Evolutionary conservation across 2,329 filamentous ascomycete genomes (phyloP).

Genomic region (Sclerotinia trifoliorum): DNA sequence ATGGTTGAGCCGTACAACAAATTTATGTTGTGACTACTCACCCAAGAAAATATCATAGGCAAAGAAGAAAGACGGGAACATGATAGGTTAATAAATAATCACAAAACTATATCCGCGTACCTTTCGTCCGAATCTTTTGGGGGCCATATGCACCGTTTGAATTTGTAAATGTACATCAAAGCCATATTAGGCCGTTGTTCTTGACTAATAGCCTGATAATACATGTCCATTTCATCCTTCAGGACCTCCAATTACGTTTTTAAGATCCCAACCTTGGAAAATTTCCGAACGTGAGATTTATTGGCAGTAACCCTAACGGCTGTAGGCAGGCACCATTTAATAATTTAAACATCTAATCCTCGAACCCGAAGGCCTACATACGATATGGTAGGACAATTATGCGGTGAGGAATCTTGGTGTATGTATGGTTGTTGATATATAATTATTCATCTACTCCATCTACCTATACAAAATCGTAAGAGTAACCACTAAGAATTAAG

Average conservation of each 20-base stretch:
- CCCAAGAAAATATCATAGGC: not conserved
- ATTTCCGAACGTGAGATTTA: too few relatives aligned
- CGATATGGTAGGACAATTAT: not conserved
- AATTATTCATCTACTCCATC: not conserved
- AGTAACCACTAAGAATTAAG: not conserved
- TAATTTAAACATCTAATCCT: not conserved
- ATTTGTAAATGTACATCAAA: not conserved
- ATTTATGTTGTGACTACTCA: not conserved
- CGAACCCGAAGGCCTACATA: not conserved
- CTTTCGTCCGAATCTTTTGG: not conserved
- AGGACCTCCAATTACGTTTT: too few relatives aligned
- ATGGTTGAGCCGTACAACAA: slow-evolving; percentile 3
- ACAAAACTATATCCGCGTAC: not conserved
- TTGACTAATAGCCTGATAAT: too few relatives aligned
- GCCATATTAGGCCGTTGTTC: too few relatives aligned
- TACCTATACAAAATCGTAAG: not conserved
- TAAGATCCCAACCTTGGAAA: too few relatives aligned
- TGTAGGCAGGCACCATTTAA: not conserved
- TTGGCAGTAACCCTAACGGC: too few relatives aligned
- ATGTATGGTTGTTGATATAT: not conserved
- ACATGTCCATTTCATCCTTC: too few relatives aligned
- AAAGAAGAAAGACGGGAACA: not conserved
- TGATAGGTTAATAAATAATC: not conserved
- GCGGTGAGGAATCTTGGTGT: not conserved
- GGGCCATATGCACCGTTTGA: not conserved